Evolutionary conservation across 2,329 filamentous ascomycete genomes (phyloP).

Genomic region (Fusarium oligoseptatum): DNA sequence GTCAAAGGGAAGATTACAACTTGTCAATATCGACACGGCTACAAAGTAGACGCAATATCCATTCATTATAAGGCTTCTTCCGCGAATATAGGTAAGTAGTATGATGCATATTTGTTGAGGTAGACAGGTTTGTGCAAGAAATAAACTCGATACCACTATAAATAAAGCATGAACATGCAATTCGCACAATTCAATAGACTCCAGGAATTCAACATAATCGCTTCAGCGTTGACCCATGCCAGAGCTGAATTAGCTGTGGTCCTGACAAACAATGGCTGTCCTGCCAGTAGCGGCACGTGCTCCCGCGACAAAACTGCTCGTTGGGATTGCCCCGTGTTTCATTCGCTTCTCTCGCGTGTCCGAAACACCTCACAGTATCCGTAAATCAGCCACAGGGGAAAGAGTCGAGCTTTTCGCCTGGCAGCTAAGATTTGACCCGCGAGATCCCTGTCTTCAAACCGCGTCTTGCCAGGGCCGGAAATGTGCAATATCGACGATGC

Average conservation of each 20-base stretch:
- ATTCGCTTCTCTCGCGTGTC: background rate
- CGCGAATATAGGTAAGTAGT: background rate
- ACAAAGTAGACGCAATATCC: background rate
- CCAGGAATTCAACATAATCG: background rate
- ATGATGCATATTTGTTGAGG: background rate
- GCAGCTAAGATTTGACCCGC: background rate
- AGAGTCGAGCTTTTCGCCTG: background rate
- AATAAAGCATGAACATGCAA: background rate
- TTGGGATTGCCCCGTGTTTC: background rate
- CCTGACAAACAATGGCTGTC: background rate
- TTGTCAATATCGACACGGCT: background rate
- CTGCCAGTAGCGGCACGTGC: background rate
- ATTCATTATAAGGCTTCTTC: background rate
- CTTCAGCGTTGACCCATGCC: background rate
- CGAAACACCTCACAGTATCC: background rate
- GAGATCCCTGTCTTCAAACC: background rate
- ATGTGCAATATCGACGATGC: slow-evolving; percentile 8
- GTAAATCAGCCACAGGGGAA: background rate
- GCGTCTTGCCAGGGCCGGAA: background rate
- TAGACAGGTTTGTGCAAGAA: background rate
- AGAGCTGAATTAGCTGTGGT: background rate
- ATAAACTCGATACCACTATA: background rate
- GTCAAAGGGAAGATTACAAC: background rate
- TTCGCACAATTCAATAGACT: background rate
- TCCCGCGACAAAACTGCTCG: background rate